Evolutionary conservation across 768 basidiomycete genomes (phyloP).

Genomic region (Collybia nuda): DNA sequence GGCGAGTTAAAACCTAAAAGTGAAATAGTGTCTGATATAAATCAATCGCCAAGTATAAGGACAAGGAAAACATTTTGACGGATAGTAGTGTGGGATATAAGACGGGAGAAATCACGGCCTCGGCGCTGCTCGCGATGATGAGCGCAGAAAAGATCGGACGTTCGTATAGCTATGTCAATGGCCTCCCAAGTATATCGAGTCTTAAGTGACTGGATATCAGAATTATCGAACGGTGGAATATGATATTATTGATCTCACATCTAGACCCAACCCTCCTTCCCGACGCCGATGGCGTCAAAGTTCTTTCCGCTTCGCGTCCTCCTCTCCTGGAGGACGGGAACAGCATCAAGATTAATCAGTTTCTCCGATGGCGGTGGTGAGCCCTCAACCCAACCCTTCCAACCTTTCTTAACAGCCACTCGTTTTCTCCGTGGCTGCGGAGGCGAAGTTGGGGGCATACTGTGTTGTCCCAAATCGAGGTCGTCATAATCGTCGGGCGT

Average conservation of each 20-base stretch:
- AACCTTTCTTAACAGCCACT: constrained; percentile 72
- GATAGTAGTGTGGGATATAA: neutral
- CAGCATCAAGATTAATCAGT: constrained; percentile 78
- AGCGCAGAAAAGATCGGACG: constrained; percentile 9
- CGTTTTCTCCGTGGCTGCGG: constrained; percentile 55
- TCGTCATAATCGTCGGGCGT: constrained; percentile 68
- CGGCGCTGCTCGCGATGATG: constrained; percentile 9
- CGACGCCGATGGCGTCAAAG: constrained; percentile 80
- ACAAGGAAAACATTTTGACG: constrained; percentile 12
- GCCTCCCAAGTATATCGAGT: constrained; percentile 14
- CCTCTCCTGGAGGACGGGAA: constrained; percentile 68
- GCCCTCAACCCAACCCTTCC: constrained; percentile 92
- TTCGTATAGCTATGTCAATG: constrained; percentile 18
- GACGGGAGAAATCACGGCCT: constrained; percentile 4
- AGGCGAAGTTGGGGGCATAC: constrained; percentile 21
- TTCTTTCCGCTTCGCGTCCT: constrained; percentile 83
- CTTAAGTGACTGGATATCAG: constrained; percentile 31
- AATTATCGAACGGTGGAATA: constrained; percentile 51
- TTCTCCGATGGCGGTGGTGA: constrained; percentile 79
- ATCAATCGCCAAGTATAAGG: constrained; percentile 1
- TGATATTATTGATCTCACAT: constrained; percentile 37
- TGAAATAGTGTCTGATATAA: constrained; percentile 4
- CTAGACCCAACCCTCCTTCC: constrained; percentile 77
- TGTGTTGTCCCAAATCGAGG: constrained; percentile 18
- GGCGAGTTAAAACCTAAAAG: neutral